Conservation (phyloP, 2,329 filamentous ascomycete genomes). For the Aspergillus alliaceus region DNA sequence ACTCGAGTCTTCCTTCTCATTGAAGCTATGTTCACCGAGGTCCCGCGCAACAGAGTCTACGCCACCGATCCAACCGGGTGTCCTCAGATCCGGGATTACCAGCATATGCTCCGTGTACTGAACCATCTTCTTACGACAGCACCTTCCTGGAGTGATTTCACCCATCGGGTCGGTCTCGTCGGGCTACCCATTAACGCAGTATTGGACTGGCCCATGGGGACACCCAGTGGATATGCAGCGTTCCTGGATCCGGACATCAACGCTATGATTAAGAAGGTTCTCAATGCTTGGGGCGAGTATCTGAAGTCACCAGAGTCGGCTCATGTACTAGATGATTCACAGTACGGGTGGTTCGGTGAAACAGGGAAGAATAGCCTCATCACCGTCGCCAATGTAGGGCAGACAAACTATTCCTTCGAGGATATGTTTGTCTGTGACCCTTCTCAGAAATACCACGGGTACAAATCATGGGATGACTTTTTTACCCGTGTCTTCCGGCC, state of each 20-base stretch:
- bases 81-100: constrained; percentile 64
- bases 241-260: constrained; percentile 58
- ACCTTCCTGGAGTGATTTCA: constrained; percentile 32
- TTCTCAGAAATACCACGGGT: constrained; percentile 46
- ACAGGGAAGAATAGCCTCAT: constrained; percentile 44
- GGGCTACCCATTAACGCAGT: constrained; percentile 59
- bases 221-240: constrained; percentile 53
- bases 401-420: constrained; percentile 12
- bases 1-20: constrained; percentile 67
- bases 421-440: constrained; percentile 22
- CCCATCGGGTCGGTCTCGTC: constrained; percentile 45
- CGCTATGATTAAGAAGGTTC: constrained; percentile 50
- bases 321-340: constrained; percentile 45
- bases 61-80: constrained; percentile 60
- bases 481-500: constrained; percentile 62
- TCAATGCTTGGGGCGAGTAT: constrained; percentile 57
- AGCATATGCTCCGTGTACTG: constrained; percentile 65
- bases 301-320: constrained; percentile 55
- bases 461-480: constrained; percentile 69
- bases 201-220: constrained; percentile 61
- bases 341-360: constrained; percentile 57
- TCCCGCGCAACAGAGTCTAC: constrained; percentile 63
- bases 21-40: constrained; percentile 66
- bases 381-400: constrained; percentile 9
- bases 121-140: constrained; percentile 52